These are phyloP conservation scores for Ramaria sp. DNA, from an alignment of 768 basidiomycete species.

Conservation along the genomic window DNA sequence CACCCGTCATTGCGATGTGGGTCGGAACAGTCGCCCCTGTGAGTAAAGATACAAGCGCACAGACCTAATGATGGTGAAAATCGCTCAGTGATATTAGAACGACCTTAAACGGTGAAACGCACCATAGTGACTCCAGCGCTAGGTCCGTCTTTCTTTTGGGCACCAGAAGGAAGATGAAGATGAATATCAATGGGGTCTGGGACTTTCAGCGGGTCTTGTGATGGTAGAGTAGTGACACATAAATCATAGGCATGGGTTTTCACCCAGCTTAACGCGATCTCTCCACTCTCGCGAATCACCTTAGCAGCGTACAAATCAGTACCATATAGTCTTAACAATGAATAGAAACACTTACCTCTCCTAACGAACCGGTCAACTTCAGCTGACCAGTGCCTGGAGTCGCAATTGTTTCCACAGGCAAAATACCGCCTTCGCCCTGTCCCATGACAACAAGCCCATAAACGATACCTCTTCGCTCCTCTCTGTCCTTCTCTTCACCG, in stretches of 20 bases:
- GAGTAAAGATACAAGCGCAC: constrained; percentile 79
- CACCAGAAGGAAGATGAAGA: constrained; percentile 79
- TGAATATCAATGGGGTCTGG: constrained; percentile 74
- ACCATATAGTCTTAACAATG: background rate
- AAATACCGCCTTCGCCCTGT: constrained; percentile 73
- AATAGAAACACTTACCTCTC: constrained; percentile 40
- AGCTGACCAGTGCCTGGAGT: constrained; percentile 67
- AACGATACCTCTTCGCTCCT: constrained; percentile 63
- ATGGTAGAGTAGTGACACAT: constrained; percentile 57
- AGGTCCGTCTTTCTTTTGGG: constrained; percentile 90
- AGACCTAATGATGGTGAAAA: constrained; percentile 33
- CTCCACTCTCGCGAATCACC: constrained; percentile 89
- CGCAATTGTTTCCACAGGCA: constrained; percentile 75
- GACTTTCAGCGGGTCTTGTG: constrained; percentile 65
- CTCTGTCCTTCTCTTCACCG: constrained; percentile 66
- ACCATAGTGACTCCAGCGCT: constrained; percentile 88
- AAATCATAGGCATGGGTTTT: constrained; percentile 75
- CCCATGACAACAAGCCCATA: constrained; percentile 86
- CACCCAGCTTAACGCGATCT: constrained; percentile 88
- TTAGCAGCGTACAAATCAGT: constrained; percentile 14
- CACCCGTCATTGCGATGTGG: constrained; percentile 83
- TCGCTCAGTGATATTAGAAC: background rate
- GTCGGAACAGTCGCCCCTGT: constrained; percentile 65
- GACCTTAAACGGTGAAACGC: constrained; percentile 12
- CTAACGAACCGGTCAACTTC: constrained; percentile 74